Evolutionary conservation across 2,329 filamentous ascomycete genomes (phyloP), one percentile per base, ranked within the genome.

Genomic region (Helotiales sp.): DNA sequence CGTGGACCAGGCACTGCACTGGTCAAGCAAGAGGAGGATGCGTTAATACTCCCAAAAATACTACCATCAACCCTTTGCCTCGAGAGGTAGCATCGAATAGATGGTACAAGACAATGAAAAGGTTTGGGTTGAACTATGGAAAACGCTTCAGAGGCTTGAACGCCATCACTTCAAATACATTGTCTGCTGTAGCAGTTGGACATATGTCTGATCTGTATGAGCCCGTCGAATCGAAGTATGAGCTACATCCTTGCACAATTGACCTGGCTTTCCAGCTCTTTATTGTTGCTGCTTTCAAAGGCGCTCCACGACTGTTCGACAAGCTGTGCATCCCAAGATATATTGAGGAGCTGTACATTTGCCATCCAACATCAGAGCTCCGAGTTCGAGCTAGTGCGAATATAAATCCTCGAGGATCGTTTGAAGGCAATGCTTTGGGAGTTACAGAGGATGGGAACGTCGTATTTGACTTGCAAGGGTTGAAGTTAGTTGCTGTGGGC

Each of bases 361-460:
- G 31, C 31, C 31, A 15, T 34, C 9, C 31, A 9, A 15, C 9
- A 15, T 34, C 22, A 48, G 30, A 22, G 25, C 30, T 34, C 9
- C 9, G 15, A 9, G 15, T 34, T 15, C 9, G 15, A 9, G 31
- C 31, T 9, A 34, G 9, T 15, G 31, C 15, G 15, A 9, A 15
- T 15, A 9, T 15, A 9, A 9, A 9, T 34, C 15, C 31, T 9
- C 9, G 9, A 9, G 31, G 31, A 9, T 9, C 15, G 15, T 34
- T 34, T 15, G 15, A 15, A 9, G 31, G 31, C 15, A 15, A 34
- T 34, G 15, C 31, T 34, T 9, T 34, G 9, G 31, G 31, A 9
- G 31, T 34, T 34, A 54, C 63, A 12, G 67, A 66, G n/a, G n/a
- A 24, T 48, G 44, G 44, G 10, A 22, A 24, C n/a, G 13, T 48